phyloP scores from a whole-genome alignment of 106 monocot species.

The Hemerocallis citrina region DNA sequence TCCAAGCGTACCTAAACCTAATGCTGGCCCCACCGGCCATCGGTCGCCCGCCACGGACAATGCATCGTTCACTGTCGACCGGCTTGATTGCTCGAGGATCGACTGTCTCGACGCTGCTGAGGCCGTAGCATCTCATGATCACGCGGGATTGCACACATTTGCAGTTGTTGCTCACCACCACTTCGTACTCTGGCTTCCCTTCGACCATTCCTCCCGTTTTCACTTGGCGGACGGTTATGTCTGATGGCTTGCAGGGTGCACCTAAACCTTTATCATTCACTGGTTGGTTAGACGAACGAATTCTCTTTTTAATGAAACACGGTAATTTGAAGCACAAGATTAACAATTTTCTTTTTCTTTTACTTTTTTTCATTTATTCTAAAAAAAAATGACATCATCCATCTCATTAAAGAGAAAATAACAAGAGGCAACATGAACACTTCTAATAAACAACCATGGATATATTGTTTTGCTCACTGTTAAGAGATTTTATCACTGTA shows the following conservation, averaged over 20 bases:
- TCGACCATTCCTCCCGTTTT: slow-evolving; percentile 40
- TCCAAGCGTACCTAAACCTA: slow-evolving; percentile 71
- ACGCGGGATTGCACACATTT: slow-evolving; percentile 45
- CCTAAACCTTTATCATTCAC: slow-evolving; percentile 1
- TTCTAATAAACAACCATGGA: no score
- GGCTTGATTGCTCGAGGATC: slow-evolving; percentile 39
- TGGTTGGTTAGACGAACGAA: neutral
- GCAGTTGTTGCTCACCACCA: slow-evolving; percentile 38
- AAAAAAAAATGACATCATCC: no score
- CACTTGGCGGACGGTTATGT: slow-evolving; percentile 29
- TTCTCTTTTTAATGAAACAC: neutral
- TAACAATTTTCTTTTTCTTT: no score
- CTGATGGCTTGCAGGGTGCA: slow-evolving; percentile 12
- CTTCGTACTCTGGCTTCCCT: slow-evolving; percentile 49
- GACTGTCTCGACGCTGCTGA: slow-evolving; percentile 59
- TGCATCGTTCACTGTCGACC: slow-evolving; percentile 33
- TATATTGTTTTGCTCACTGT: no score
- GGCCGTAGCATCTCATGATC: slow-evolving; percentile 46
- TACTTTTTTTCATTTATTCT: no score
- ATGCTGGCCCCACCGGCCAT: slow-evolving; percentile 25
- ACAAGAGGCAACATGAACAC: neutral
- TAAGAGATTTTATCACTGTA: no score
- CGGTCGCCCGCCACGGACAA: slow-evolving; percentile 42
- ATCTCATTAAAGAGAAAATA: neutral
- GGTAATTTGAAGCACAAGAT: neutral